Evolutionary conservation across 352 stramenopile species (phyloP), one percentile per base, ranked within the genome.

Genomic region (Phytophthora ohioensis): DNA sequence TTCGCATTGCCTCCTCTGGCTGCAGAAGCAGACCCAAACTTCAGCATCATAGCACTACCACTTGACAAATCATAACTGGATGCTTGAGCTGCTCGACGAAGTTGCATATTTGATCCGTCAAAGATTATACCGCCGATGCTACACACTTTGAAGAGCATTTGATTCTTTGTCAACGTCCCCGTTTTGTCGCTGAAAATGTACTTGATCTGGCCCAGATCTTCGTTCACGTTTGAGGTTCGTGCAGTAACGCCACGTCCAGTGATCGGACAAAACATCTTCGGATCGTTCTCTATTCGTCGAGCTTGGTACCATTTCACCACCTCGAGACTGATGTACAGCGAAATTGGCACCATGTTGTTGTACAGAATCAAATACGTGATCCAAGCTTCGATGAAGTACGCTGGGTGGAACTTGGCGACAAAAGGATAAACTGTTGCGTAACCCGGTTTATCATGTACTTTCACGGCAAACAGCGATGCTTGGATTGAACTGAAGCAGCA

Each of bases 141-240:
- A 67, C 95, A 98, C 9, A 94, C 83, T 64, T 97, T 96, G 70
- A 99, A 98, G 21, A 99, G 80, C 98, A 99, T 99, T 57, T 99
- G 91, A 70, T 99, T 99, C 57, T 97, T 97, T 2, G 98, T 99
- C 15, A 99, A 77, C 4, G 98, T 99, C 7, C 98, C 98, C 1
- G 98, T 99, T 75, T 99, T 99, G 75, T 99, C 98, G 15, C 88
- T 99, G 78, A 99, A 99, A 11, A 99, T 96, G 78, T 99, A 99
- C 65, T 99, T 95, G 68, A 99, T 98, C 82, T 99, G 93, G 0
- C 97, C 98, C 2, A 99, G 78, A 56, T 99, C 93, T 81, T 98
- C 96, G 42, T 98, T 98, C 49, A 99, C 91, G 54, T 98, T 97
- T 13, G 93, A 97, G 0, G 91, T 98, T 0, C 96, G 89, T 4